A percentile compares a stretch with the other conserved stretches of the same genome.
phyloP scores from a whole-genome alignment of 495 filamentous ascomycete genomes.

The Penicillium samsonianum region DNA sequence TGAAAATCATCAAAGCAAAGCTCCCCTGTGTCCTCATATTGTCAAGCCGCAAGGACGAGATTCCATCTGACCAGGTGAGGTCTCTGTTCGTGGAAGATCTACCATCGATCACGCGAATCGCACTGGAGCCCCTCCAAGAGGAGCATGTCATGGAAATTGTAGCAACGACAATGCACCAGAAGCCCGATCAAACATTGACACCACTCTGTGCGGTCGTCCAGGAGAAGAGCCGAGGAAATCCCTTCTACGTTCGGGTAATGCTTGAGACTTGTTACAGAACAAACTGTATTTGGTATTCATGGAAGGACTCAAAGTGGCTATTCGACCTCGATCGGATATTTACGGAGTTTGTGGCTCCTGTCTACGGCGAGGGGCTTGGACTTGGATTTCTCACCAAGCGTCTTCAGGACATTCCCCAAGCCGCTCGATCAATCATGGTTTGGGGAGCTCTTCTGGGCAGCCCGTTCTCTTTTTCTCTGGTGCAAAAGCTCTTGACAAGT shows the following conservation, averaged over 20 bases:
- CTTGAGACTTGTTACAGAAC: constrained; percentile 84
- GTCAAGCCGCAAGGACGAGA: constrained; percentile 44
- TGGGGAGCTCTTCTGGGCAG: constrained; percentile 82
- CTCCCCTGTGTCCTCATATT: constrained; percentile 79
- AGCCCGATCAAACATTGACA: constrained; percentile 38
- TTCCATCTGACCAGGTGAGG: constrained; percentile 42
- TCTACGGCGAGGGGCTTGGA: constrained; percentile 75
- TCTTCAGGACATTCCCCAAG: constrained; percentile 70
- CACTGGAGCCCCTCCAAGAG: constrained; percentile 67
- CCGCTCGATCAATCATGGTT: constrained; percentile 73
- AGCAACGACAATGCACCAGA: constrained; percentile 65
- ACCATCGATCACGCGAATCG: constrained; percentile 62
- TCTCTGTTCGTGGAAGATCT: constrained; percentile 43
- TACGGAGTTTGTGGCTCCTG: constrained; percentile 72
- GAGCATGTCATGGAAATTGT: constrained; percentile 77
- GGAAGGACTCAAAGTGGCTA: constrained; percentile 75
- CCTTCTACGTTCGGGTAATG: constrained; percentile 88
- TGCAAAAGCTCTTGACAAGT: constrained; percentile 73
- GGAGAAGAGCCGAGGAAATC: constrained; percentile 79
- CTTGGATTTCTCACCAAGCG: constrained; percentile 76
- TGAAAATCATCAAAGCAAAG: constrained; percentile 68
- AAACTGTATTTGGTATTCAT: constrained; percentile 85
- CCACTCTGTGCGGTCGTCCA: constrained; percentile 68
- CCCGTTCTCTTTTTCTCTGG: constrained; percentile 74
- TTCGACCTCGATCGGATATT: constrained; percentile 83